Base-by-base conservation (phyloP, 2,329 filamentous ascomycete species). In the Fusarium marasasianum region DNA sequence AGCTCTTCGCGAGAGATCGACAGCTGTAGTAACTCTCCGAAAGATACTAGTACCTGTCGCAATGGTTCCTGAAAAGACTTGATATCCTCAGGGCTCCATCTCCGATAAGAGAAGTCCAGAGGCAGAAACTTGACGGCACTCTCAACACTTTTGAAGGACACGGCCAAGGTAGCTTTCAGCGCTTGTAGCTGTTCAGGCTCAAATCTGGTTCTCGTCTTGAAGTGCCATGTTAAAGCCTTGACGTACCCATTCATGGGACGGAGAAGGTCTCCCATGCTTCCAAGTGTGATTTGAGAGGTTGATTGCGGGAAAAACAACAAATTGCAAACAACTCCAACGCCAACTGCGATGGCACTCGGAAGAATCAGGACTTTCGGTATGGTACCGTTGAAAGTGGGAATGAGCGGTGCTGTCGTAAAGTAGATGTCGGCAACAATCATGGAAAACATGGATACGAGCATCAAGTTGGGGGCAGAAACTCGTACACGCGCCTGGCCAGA, bases 71-170 rank as follows among this genome's bases (percentile, higher is more conserved):
- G 66, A 2, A 69, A 63, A 15, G 66, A 55, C 10, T 69, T 63
- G 56, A 69, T 69, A 2, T 69, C 66, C 4, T 45, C 65, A 2
- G 66, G 66, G 8, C 64, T 69, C 64, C 64, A 69, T 56, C 47
- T 26, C 8, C 65, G 38, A 15, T 54, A 61, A 3, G 66, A 69
- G 13, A 69, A 69, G 38, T 69, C 66, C 43, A 69, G 41, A 3
- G 66, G 65, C 13, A 69, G 33, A 17, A 63, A 69, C 26, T 69
- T 69, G 43, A 69, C 35, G 1, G 64, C 56, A 24, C 64, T 63
- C 17, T 69, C 66, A 2, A 69, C 43, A 13, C 43, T 31, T 22
- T 69, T 69, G 44, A 55, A 43, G 1, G 56, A 47, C 4, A 44
- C 26, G 1, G 64, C 24, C 43, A 69, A 24, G 7, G 31, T 38